Evolutionary conservation across 441 rosid genomes (phyloP), one percentile per base, ranked within the genome.

Genomic region (Adansonia gregorii): DNA sequence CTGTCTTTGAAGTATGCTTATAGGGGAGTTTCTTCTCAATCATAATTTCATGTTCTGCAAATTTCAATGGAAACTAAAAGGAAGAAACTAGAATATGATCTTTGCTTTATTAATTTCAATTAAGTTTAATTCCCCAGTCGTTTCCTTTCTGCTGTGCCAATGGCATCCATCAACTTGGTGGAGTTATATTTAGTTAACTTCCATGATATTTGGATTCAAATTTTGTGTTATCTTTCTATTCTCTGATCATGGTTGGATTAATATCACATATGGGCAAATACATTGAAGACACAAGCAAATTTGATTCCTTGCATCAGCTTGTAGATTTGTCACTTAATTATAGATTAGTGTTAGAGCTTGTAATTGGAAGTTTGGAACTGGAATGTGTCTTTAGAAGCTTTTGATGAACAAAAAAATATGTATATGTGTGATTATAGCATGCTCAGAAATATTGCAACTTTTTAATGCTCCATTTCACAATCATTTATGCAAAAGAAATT

Each of bases 1-100:
- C 4, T 12, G 5, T 63, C 67, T 63, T 11, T 60, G 3, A 59
- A 10, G 39, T 10, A 2, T 60, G 65, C 65, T 60, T 12, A 24
- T 51, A 51, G 59, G 72, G 72, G 56, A 11, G 72, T 22, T 20
- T 46, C 8, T 48, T 46, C 51, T 8, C 39, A 24, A 68, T 69
- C 41, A 24, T 5, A 24, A 24, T 24, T 3, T 45, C 10, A 7
- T 69, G 58, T 69, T 69, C 45, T 51, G 52, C 73, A 12, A 27
- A 2, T 48, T 70, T 52, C 20, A 49, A 6, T 69, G 73, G 51
- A 3, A 66, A 43, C 17, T 66, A 27, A 27, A n/a, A 41, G 46
- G 17, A 66, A 66, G 27, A n/a, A 19, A 66, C 70, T 17, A 24
- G 45, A 43, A 66, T 8, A 41, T 43, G 27, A 43, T 66, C 3